Evolutionary conservation across 495 filamentous ascomycete genomes (phyloP), one percentile per base, ranked within the genome.

Genomic region (Evernia prunastri): DNA sequence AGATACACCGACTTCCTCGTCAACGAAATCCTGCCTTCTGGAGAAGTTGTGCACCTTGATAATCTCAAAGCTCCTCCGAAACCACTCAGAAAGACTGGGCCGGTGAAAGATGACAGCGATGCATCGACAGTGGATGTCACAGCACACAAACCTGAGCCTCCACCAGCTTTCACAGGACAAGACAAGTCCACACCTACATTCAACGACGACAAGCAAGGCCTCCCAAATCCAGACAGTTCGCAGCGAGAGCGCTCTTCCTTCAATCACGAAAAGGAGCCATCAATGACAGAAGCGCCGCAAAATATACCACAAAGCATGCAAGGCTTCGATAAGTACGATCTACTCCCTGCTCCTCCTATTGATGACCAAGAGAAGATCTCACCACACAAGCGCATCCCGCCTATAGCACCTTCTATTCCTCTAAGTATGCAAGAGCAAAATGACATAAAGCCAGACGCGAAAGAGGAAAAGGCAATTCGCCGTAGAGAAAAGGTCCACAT

Each of bases 1-100:
- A 94, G 91, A 68, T 98, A 91, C 75, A 96, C 92, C 18, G 94
- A 98, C 72, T 98, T 98, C 74, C 77, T 93, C 57, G 94, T 98
- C 63, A 91, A 96, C 72, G 94, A 98, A 76, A 94, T 98, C 67
- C 74, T 81, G 18, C 87, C 86, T 15, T 82, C 86, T 71, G 93
- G 92, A 17, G 77, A 85, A 57, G 92, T 96, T 4, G 69, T 93
- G 51, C 91, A 96, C 74, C 80, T 98, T 53, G 72, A 76, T 63
- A 76, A 78, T 76, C 62, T 82, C 54, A 72, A 74, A 29, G 63
- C 73, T 27, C 67, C 70, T 54, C 29, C 15, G 17, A 54, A 54
- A 20, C 5, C 29, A 54, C n/a, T 7, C 29, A 31, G 10, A 33
- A 54, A 33, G 1, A 18, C 51, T 1, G 51, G 6, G 15, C 15